Percentiles rank a stretch among this genome's conserved stretches.
Evolutionary conservation across 148 eudicot species (phyloP).

Genomic region (Fagopyrum homotropicum): DNA sequence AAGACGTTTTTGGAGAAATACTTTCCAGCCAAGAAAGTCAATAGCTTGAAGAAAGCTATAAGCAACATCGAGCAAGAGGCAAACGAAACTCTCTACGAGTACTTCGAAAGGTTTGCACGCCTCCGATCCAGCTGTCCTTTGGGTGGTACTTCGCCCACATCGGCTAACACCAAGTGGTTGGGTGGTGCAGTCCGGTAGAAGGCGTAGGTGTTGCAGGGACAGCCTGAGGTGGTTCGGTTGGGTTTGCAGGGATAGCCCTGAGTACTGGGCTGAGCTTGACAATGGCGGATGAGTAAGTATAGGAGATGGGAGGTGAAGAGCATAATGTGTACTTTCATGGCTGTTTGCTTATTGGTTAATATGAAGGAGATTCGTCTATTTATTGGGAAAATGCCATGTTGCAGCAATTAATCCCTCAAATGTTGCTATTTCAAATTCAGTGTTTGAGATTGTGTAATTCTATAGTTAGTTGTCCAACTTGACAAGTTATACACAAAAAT

Average conservation of each 20-base stretch:
- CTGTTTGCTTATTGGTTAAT: not conserved
- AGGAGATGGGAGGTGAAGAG: constrained; percentile 20
- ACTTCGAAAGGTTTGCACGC: too few species aligned
- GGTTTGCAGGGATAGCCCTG: constrained; percentile 54
- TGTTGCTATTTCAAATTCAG: not conserved
- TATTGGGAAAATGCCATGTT: not conserved
- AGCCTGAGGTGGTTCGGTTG: constrained; percentile 27
- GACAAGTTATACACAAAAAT: not conserved
- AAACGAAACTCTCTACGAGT: too few species aligned
- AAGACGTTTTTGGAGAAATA: too few species aligned
- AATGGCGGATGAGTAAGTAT: constrained; percentile 13
- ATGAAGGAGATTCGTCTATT: not conserved
- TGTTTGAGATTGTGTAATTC: not conserved
- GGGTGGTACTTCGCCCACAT: constrained; percentile 33
- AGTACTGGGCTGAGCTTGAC: constrained; percentile 38
- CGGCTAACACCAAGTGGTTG: constrained; percentile 38
- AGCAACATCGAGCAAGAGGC: too few species aligned
- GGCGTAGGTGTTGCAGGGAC: constrained; percentile 66
- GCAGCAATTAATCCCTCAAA: not conserved
- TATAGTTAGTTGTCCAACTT: not conserved
- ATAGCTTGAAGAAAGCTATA: too few species aligned
- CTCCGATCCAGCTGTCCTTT: too few species aligned
- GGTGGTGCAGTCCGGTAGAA: constrained; percentile 46
- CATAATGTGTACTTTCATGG: not conserved
- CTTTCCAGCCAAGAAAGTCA: too few species aligned